phyloP scores from a whole-genome alignment of 768 basidiomycete genomes.

The Psilocybe sp. region DNA sequence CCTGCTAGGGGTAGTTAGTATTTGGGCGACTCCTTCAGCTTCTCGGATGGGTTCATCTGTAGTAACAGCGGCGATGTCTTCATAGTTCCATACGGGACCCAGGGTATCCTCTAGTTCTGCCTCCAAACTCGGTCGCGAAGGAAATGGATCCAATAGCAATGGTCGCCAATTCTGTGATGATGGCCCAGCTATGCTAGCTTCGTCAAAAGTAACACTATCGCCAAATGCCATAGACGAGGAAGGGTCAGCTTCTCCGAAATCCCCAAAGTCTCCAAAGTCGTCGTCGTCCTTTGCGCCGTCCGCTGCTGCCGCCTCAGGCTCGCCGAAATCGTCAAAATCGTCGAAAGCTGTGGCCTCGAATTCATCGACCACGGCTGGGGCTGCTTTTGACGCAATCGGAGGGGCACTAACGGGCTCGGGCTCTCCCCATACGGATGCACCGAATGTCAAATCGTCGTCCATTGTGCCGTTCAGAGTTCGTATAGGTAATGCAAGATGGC shows the following conservation, averaged over 20 bases:
- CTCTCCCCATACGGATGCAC: slow-evolving; percentile 71
- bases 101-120: slow-evolving; percentile 66
- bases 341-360: slow-evolving; percentile 28
- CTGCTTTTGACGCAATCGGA: slow-evolving; percentile 19
- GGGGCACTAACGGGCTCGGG: slow-evolving; percentile 29
- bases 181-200: slow-evolving; percentile 38
- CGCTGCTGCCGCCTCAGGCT: slow-evolving; percentile 36
- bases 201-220: slow-evolving; percentile 32
- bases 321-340: slow-evolving; percentile 64
- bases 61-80: slow-evolving; percentile 49
- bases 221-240: slow-evolving; percentile 28
- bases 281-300: slow-evolving; percentile 54
- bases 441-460: slow-evolving; percentile 74
- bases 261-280: slow-evolving; percentile 86
- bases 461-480: slow-evolving; percentile 25
- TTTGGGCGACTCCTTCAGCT: slow-evolving; percentile 76
- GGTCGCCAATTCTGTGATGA: slow-evolving; percentile 56
- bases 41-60: slow-evolving; percentile 75
- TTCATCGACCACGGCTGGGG: slow-evolving; percentile 22
- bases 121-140: slow-evolving; percentile 53
- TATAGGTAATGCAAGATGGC: background rate
- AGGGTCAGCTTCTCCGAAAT: slow-evolving; percentile 68
- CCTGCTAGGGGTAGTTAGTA: slow-evolving; percentile 77
- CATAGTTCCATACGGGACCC: slow-evolving; percentile 58
- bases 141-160: slow-evolving; percentile 62